Base-by-base conservation (phyloP, 306 rosid species). In the Dalbergia cultrata region DNA sequence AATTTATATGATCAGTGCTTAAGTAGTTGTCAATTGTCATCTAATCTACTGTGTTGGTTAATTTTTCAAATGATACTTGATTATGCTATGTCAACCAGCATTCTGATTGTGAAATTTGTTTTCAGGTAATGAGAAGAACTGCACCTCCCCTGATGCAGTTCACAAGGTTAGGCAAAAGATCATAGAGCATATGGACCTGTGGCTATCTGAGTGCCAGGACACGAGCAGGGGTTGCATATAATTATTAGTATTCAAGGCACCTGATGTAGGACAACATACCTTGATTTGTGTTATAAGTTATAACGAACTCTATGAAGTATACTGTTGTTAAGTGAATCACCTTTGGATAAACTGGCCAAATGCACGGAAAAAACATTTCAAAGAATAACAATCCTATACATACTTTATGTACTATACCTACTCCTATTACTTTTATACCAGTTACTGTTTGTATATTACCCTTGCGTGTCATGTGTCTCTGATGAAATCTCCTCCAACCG, bases 91-190 rank as follows among this genome's bases (percentile, higher is more conserved):
- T 68, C 67, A 69, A 26, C 82, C n/a, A 13, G 4, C 13, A 37
- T 60, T 60, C 70, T 82, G 77, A 72, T 53, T 73, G 54, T 67
- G 44, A 45, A 78, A 34, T 69, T 56, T 72, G n/a, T 31, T 62
- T 72, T 58, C 81, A 94, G 98, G 98, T 43, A 56, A 90, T 76
- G 96, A 91, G 64, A 39, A 78, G 80, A 92, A 92, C 19, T 94
- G 98, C 87, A 71, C 91, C 81, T 86, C 89, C 14, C 94, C 97
- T 2, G 98, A 87, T 45, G 93, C 97, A 56, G 97, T 94, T 59
- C 82, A 75, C 79, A 90, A 94, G 87, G 91, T 86, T 18, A 90
- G 98, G 92, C 94, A 89, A 78, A 87, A 94, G 85, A 86, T 94
- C 64, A 80, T 85, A 58, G 94, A 89, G 37, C 84, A 92, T 72